phyloP scores from a whole-genome alignment of 1,139 yeast genomes.

The Blastobotrys arbuscula region DNA sequence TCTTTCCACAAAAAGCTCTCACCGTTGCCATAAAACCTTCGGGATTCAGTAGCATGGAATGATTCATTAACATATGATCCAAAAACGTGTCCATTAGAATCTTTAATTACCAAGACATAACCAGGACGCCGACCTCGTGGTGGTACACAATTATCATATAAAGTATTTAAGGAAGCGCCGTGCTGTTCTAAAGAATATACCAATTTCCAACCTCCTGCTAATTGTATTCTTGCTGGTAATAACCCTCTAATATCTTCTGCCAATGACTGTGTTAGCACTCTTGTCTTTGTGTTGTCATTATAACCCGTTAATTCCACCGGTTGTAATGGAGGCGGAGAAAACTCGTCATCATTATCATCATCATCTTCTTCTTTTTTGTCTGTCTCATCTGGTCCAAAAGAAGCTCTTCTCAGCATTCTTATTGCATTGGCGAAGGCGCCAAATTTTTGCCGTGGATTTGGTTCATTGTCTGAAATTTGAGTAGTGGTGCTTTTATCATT shows the following conservation, averaged over 20 bases:
- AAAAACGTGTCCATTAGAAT: slow-evolving; percentile 56
- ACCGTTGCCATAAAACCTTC: slow-evolving; percentile 85
- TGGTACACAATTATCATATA: slow-evolving; percentile 45
- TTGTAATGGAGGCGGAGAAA: slow-evolving; percentile 39
- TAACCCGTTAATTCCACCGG: slow-evolving; percentile 54
- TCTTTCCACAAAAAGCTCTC: slow-evolving; percentile 89
- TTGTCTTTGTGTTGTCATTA: slow-evolving; percentile 48
- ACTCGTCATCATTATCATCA: slow-evolving; percentile 4
- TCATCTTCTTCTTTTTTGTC: background rate
- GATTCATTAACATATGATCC: slow-evolving; percentile 83
- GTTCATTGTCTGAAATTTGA: slow-evolving; percentile 1
- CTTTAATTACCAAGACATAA: slow-evolving; percentile 64
- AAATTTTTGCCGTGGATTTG: slow-evolving; percentile 5
- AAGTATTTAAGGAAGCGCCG: slow-evolving; percentile 79
- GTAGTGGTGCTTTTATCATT: background rate
- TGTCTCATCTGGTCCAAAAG: background rate
- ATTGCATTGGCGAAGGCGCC: slow-evolving; percentile 12
- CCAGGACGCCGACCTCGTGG: slow-evolving; percentile 47
- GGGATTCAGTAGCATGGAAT: slow-evolving; percentile 54
- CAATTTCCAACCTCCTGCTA: slow-evolving; percentile 71
- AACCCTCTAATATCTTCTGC: slow-evolving; percentile 70
- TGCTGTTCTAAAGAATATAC: slow-evolving; percentile 83
- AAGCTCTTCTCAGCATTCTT: slow-evolving; percentile 5
- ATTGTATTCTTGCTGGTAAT: slow-evolving; percentile 72
- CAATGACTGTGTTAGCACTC: slow-evolving; percentile 51